Conservation (phyloP, 2,329 filamentous ascomycete genomes). For the Venturia aucupariae region DNA sequence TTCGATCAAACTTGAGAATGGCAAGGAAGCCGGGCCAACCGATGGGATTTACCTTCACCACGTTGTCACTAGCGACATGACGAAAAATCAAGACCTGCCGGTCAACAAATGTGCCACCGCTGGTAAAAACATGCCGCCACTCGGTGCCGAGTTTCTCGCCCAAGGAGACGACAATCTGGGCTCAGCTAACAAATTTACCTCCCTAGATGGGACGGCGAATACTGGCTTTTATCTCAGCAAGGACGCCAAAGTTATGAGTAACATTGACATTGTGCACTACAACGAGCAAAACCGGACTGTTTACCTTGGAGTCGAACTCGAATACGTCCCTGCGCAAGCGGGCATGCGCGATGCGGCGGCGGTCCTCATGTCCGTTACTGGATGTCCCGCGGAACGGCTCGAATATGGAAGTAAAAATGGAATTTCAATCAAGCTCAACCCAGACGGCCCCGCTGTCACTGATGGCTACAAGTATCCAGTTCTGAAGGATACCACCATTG, state of each 20-base stretch:
- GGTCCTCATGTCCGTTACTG: conserved; percentile 1
- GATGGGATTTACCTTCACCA: conserved; percentile 9
- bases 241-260: background rate
- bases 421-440: background rate
- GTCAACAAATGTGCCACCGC: background rate
- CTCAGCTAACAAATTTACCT: background rate
- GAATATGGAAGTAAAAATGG: background rate
- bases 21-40: background rate
- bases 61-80: background rate
- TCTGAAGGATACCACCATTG: background rate
- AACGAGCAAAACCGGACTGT: background rate
- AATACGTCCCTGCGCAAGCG: background rate
- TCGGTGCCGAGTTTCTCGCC: background rate
- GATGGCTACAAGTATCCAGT: background rate
- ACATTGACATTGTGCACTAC: background rate
- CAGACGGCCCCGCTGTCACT: background rate
- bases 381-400: background rate
- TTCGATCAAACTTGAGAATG: background rate
- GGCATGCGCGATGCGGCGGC: conserved; percentile 3
- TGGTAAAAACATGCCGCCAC: background rate
- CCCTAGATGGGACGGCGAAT: background rate
- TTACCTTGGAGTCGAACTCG: background rate
- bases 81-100: background rate
- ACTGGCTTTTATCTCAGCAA: background rate
- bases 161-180: background rate